These are phyloP conservation scores for Diversispora epigaea DNA, from an alignment of 192 early-diverging fungal genomes.

Conservation along the genomic window DNA sequence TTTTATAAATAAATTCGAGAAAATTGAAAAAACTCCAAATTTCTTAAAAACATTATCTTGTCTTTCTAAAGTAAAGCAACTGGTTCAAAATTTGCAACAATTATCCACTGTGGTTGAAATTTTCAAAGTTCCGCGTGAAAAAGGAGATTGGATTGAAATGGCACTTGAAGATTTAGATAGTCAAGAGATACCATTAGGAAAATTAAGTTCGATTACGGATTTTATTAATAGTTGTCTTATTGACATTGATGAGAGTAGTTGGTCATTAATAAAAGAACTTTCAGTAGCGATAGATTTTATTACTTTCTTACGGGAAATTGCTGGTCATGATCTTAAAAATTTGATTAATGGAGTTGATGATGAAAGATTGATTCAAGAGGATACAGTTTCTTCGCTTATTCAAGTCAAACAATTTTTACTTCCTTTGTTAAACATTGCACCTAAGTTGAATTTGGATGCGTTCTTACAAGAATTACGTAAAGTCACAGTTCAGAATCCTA, in stretches of 20 bases:
- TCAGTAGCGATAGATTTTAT: not conserved
- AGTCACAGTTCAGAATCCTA: constrained; percentile 4
- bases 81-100: not conserved
- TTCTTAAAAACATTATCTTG: not conserved
- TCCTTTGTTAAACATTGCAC: constrained; percentile 1
- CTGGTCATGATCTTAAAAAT: constrained; percentile 32
- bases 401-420: constrained; percentile 32
- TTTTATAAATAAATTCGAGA: not conserved
- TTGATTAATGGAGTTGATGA: constrained; percentile 36
- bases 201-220: not conserved
- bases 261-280: constrained; percentile 6
- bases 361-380: constrained; percentile 32
- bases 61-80: constrained; percentile 3
- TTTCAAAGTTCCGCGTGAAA: not conserved
- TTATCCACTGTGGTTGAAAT: not conserved
- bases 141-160: not conserved
- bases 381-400: constrained; percentile 22
- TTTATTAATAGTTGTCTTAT: not conserved
- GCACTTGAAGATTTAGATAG: not conserved
- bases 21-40: too few relatives aligned
- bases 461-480: not conserved
- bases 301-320: not conserved
- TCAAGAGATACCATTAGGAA: not conserved
- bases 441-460: not conserved
- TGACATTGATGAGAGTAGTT: not conserved